Percentiles rank a stretch among this genome's conserved stretches.
phyloP scores from a whole-genome alignment of 805 yeast genomes.

The Candida wancherniae region DNA sequence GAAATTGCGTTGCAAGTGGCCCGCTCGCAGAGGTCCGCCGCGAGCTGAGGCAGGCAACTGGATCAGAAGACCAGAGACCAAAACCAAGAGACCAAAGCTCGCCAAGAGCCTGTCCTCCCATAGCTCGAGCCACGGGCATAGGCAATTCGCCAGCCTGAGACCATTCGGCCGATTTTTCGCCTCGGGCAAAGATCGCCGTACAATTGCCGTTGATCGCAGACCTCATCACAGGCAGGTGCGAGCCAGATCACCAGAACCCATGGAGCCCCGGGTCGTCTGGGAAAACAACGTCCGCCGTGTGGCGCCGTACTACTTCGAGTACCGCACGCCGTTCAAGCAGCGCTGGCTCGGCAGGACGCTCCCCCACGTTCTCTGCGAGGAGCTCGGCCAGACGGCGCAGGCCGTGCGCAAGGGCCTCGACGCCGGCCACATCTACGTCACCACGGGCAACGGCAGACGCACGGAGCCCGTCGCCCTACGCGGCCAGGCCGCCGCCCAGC shows the following conservation, averaged over 20 bases:
- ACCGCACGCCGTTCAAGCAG: slow-evolving; percentile 31
- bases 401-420: slow-evolving; percentile 23
- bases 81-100: too few relatives aligned
- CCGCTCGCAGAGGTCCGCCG: too few relatives aligned
- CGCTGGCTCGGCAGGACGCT: slow-evolving; percentile 36
- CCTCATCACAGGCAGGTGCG: too few relatives aligned
- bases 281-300: slow-evolving; percentile 34
- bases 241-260: background rate
- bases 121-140: too few relatives aligned
- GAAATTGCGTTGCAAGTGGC: too few relatives aligned
- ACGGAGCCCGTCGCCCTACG: slow-evolving; percentile 4
- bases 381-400: slow-evolving; percentile 29
- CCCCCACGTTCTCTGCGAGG: slow-evolving; percentile 26
- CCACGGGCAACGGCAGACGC: slow-evolving; percentile 12
- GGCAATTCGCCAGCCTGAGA: too few relatives aligned
- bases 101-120: too few relatives aligned
- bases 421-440: slow-evolving; percentile 23
- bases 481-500: slow-evolving; percentile 2
- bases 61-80: too few relatives aligned
- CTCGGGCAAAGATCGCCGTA: too few relatives aligned
- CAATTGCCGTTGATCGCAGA: too few relatives aligned
- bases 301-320: slow-evolving; percentile 29
- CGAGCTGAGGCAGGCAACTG: too few relatives aligned
- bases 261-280: slow-evolving; percentile 7
- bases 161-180: too few relatives aligned